Evolutionary conservation across 805 yeast species (phyloP).

Genomic region (Kockiozyma suomiensis): DNA sequence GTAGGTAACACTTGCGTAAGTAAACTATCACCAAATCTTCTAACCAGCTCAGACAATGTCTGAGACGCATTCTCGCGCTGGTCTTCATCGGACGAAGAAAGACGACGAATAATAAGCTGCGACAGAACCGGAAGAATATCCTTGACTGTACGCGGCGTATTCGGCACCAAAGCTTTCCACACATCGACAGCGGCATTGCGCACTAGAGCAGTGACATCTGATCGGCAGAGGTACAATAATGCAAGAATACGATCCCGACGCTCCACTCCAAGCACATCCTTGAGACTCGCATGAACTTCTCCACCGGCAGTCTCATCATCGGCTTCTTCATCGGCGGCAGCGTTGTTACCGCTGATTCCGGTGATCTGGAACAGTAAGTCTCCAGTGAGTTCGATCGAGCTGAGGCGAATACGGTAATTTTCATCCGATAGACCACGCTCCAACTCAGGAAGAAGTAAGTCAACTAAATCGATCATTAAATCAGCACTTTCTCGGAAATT

Average conservation of each 20-base stretch:
- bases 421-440: slow-evolving; percentile 84
- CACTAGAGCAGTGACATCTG: slow-evolving; percentile 84
- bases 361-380: slow-evolving; percentile 92
- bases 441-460: slow-evolving; percentile 87
- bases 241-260: slow-evolving; percentile 87
- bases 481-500: not conserved
- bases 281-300: slow-evolving; percentile 63
- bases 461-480: slow-evolving; percentile 54
- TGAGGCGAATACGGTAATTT: slow-evolving; percentile 82
- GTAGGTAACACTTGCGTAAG: slow-evolving; percentile 84
- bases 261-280: slow-evolving; percentile 80
- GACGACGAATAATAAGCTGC: slow-evolving; percentile 71
- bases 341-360: slow-evolving; percentile 71
- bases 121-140: slow-evolving; percentile 87
- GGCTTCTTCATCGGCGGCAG: slow-evolving; percentile 44
- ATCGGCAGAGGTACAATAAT: slow-evolving; percentile 88
- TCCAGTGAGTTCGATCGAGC: slow-evolving; percentile 94
- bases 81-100: slow-evolving; percentile 78
- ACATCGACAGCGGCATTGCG: slow-evolving; percentile 88
- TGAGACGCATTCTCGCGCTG: slow-evolving; percentile 89
- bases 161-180: slow-evolving; percentile 95
- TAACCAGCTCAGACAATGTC: slow-evolving; percentile 90
- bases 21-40: slow-evolving; percentile 89
- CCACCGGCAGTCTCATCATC: slow-evolving; percentile 41
- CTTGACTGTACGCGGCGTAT: slow-evolving; percentile 91